Conservation (phyloP, 768 basidiomycete genomes). For the Lactarius vividus region DNA sequence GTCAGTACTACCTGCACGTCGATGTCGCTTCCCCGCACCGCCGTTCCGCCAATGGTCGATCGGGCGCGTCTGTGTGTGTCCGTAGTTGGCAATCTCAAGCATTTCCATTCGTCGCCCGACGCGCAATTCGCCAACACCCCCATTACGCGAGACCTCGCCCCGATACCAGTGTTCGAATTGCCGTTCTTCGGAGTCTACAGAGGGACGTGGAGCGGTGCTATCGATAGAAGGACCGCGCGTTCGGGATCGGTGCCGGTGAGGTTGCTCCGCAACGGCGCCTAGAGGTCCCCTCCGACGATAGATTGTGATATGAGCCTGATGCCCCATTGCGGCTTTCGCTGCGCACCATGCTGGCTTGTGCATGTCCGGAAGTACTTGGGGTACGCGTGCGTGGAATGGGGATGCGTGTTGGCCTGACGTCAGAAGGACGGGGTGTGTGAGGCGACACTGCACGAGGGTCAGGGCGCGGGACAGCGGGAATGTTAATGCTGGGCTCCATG, state of each 20-base stretch:
- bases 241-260: constrained; percentile 46
- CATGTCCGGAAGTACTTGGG: constrained; percentile 42
- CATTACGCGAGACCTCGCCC: constrained; percentile 81
- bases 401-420: constrained; percentile 46
- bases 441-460: constrained; percentile 24
- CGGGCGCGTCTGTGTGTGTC: constrained; percentile 44
- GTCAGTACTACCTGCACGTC: constrained; percentile 63
- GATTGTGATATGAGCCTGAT: constrained; percentile 8
- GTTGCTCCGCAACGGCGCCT: constrained; percentile 21
- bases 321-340: constrained; percentile 36
- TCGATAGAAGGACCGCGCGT: constrained; percentile 43
- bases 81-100: constrained; percentile 85
- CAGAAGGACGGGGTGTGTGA: constrained; percentile 39
- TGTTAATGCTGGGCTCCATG: constrained; percentile 38
- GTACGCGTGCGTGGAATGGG: constrained; percentile 45
- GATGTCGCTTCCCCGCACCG: constrained; percentile 13
- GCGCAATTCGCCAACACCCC: constrained; percentile 82
- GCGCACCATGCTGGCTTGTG: constrained; percentile 31
- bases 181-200: constrained; percentile 74
- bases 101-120: constrained; percentile 76
- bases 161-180: constrained; percentile 92
- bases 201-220: constrained; percentile 43
- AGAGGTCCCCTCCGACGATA: constrained; percentile 1
- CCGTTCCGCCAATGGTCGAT: constrained; percentile 31
- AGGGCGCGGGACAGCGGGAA: constrained; percentile 38